These are phyloP conservation scores for Yamadazyma triangularis DNA, from an alignment of 1,139 yeast genomes.

Conservation along the genomic window DNA sequence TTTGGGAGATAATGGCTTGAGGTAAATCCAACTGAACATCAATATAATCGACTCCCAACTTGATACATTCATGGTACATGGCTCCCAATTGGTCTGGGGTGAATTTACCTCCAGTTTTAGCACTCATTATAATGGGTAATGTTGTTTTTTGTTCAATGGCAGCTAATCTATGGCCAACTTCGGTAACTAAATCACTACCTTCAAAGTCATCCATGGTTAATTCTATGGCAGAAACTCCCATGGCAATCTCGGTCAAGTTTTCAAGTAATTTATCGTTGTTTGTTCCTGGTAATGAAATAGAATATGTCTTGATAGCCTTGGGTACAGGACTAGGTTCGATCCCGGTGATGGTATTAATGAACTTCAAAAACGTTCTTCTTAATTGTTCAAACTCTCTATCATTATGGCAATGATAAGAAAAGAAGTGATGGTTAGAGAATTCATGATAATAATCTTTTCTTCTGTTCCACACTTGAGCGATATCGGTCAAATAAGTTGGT, in stretches of 20 bases:
- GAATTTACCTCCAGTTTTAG: conserved; percentile 75
- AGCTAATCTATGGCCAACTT: conserved; percentile 77
- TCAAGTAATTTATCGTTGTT: conserved; percentile 41
- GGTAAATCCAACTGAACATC: conserved; percentile 50
- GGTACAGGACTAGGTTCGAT: conserved; percentile 41
- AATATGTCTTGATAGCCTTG: conserved; percentile 54
- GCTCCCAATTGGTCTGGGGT: conserved; percentile 46
- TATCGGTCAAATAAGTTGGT: conserved; percentile 81
- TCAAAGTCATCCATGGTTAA: conserved; percentile 71
- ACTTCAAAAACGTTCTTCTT: conserved; percentile 56
- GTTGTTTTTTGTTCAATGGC: conserved; percentile 55
- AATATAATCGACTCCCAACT: conserved; percentile 56
- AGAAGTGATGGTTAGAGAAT: conserved; percentile 76
- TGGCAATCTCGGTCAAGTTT: conserved; percentile 28
- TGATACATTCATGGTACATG: conserved; percentile 60
- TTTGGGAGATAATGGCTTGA: conserved; percentile 22
- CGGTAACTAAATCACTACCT: conserved; percentile 42
- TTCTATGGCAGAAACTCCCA: conserved; percentile 81
- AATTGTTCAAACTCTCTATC: conserved; percentile 55
- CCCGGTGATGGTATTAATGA: conserved; percentile 64
- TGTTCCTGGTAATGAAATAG: conserved; percentile 63
- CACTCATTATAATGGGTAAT: conserved; percentile 77
- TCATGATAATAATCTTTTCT: conserved; percentile 78
- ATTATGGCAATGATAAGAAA: conserved; percentile 65
- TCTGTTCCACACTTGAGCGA: conserved; percentile 75